Conservation (phyloP, 1,284 basidiomycete genomes). For the Sanguinoderma infundibulare region DNA sequence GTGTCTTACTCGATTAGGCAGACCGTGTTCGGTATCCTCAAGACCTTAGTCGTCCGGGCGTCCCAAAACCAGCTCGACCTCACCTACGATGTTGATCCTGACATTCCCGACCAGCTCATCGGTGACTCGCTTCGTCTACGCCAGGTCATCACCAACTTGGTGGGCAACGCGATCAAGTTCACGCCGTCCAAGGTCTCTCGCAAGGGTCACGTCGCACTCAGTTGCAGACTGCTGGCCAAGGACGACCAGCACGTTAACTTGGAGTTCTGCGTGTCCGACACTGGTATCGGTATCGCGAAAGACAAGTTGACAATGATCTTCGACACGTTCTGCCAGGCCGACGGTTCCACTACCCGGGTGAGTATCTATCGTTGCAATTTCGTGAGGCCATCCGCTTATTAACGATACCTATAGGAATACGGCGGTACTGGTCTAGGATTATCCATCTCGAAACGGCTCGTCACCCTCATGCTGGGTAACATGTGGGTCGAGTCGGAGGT, state of each 20-base stretch:
- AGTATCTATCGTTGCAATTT: slow-evolving; percentile 33
- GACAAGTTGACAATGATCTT: slow-evolving; percentile 99
- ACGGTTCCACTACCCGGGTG: slow-evolving; percentile 90
- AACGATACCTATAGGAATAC: slow-evolving; percentile 72
- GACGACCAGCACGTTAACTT: slow-evolving; percentile 85
- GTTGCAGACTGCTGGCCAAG: slow-evolving; percentile 77
- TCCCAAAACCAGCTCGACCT: slow-evolving; percentile 98
- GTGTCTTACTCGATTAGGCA: slow-evolving; percentile 98
- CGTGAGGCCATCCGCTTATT: slow-evolving; percentile 4
- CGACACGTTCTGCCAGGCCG: slow-evolving; percentile 99
- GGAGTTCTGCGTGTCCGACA: slow-evolving; percentile 98
- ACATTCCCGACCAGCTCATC: slow-evolving; percentile 96
- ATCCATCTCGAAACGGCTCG: slow-evolving; percentile 93
- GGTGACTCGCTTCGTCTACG: slow-evolving; percentile 94
- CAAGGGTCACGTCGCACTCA: slow-evolving; percentile 92
- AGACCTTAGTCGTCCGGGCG: slow-evolving; percentile 97
- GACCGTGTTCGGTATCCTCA: slow-evolving; percentile 97
- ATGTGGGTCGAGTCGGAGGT: slow-evolving; percentile 98
- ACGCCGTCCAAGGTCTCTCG: slow-evolving; percentile 78
- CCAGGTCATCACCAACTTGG: slow-evolving; percentile 94
- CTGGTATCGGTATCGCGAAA: slow-evolving; percentile 98
- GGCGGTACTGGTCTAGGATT: slow-evolving; percentile 98
- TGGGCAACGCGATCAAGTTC: slow-evolving; percentile 96
- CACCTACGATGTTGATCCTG: slow-evolving; percentile 95
- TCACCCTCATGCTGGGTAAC: slow-evolving; percentile 97